Evolutionary conservation across 1,139 yeast species (phyloP), one percentile per base, ranked within the genome.

Genomic region (Wickerhamiella infanticola): DNA sequence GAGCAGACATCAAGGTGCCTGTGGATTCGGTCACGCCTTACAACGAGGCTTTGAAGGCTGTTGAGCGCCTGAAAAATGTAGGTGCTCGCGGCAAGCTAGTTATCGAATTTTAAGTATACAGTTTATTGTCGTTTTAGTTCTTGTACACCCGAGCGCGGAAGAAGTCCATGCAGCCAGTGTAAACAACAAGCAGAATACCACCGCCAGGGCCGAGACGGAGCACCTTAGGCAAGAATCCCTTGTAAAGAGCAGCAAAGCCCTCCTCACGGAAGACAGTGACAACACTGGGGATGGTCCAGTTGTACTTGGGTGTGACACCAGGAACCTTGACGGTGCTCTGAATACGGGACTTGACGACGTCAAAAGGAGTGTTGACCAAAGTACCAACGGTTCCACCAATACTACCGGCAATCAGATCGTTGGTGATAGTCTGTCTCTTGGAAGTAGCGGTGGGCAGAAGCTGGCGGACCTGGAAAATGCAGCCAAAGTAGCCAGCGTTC

Each of bases 151-250:
- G 37, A 18, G 40, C 31, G 37, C 58, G 53, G 71, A 90, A 90
- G 70, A 86, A 84, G 63, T 88, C 95, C 94, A 88, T 86, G 57
- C 90, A 79, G 36, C 88, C 73, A 44, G 96, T 85, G 71, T 86
- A 90, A 23, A 93, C 98, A 46, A 93, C 97, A 63, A 90, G 73
- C 61, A 93, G 71, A 56, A 93, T 88, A 70, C 98, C 98, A 63
- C 98, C 99, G 60, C 98, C 98, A 50, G 98, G 98, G 47, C 98
- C 98, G 57, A 93, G 74, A 74, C 98, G 81, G 63, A 90, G 74
- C 24, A 93, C 97, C 73, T 93, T 93, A 56, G 99, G 98, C 57
- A 90, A 64, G 75, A 90, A 90, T 42, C 96, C 97, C 69, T 84
- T 88, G 67, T 86, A 86, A 50, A 88, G 74, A 11, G 96, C 95